Conservation (phyloP, 805 yeast genomes). For the Metschnikowia kofuensis region DNA sequence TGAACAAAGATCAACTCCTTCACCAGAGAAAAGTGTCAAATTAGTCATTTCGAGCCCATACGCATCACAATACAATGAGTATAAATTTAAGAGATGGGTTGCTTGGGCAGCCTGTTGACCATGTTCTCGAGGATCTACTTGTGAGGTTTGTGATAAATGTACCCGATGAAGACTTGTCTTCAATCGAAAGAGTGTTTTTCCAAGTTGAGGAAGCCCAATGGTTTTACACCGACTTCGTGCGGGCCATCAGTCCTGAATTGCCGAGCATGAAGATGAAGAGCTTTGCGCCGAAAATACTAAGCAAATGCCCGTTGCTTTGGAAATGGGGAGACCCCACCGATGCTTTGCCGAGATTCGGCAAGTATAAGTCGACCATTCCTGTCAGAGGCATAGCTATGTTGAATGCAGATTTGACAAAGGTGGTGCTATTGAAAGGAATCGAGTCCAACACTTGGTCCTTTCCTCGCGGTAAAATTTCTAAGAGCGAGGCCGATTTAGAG, state of each 20-base stretch:
- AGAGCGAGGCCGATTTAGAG: constrained; percentile 81
- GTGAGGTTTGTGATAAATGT: constrained; percentile 90
- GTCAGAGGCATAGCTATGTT: constrained; percentile 94
- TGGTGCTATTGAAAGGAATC: constrained; percentile 79
- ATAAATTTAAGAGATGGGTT: constrained; percentile 55
- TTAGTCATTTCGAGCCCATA: not conserved
- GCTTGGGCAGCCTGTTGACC: constrained; percentile 63
- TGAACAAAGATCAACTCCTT: no score
- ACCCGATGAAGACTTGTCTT: constrained; percentile 85
- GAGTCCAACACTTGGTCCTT: constrained; percentile 86
- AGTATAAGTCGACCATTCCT: constrained; percentile 86
- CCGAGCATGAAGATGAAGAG: constrained; percentile 76
- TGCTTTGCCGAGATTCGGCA: constrained; percentile 75
- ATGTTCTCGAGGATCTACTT: constrained; percentile 77
- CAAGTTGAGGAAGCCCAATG: constrained; percentile 98
- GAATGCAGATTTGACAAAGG: constrained; percentile 64
- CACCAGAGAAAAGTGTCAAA: not conserved
- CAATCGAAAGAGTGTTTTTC: constrained; percentile 78
- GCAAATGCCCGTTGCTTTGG: constrained; percentile 74
- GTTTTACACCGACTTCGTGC: constrained; percentile 86
- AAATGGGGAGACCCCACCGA: constrained; percentile 80
- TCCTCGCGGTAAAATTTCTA: constrained; percentile 95
- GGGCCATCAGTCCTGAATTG: constrained; percentile 66
- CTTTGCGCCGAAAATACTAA: constrained; percentile 66
- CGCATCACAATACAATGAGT: constrained; percentile 42